Evolutionary conservation across 495 filamentous ascomycete species (phyloP).

Genomic region (Astrothelium subdiscretum): DNA sequence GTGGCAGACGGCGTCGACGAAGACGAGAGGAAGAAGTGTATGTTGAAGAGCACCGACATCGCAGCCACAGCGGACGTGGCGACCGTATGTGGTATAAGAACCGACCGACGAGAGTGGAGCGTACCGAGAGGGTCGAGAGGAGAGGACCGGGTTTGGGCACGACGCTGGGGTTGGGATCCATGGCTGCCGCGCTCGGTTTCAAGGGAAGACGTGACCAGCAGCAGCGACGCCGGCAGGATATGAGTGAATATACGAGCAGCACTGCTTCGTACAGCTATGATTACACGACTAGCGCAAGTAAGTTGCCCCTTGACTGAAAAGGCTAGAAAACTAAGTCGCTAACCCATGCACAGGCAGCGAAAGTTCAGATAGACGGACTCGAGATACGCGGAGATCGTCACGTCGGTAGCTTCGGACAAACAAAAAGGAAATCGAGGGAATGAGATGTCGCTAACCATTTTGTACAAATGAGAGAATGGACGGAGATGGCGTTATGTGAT

Average conservation of each 20-base stretch:
- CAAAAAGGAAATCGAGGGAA: neutral
- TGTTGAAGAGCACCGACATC: constrained; percentile 46
- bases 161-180: constrained; percentile 49
- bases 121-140: constrained; percentile 42
- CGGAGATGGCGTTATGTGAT: neutral
- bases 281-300: constrained; percentile 30
- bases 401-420: neutral
- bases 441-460: neutral
- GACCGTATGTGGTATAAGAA: constrained; percentile 60
- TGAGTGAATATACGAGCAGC: constrained; percentile 21
- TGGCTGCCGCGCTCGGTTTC: constrained; percentile 66
- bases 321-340: neutral
- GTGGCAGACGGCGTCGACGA: constrained; percentile 37
- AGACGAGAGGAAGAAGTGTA: constrained; percentile 39
- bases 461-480: neutral
- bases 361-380: constrained; percentile 27
- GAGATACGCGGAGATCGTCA: constrained; percentile 23
- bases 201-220: constrained; percentile 44
- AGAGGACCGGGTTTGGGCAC: constrained; percentile 48
- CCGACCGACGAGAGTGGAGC: constrained; percentile 37
- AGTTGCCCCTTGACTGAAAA: constrained; percentile 8
- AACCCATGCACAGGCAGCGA: constrained; percentile 21
- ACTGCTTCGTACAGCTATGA: constrained; percentile 20
- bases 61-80: constrained; percentile 26
- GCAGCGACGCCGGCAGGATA: constrained; percentile 31